phyloP scores from a whole-genome alignment of 805 yeast genomes.

The Hanseniaspora opuntiae region DNA sequence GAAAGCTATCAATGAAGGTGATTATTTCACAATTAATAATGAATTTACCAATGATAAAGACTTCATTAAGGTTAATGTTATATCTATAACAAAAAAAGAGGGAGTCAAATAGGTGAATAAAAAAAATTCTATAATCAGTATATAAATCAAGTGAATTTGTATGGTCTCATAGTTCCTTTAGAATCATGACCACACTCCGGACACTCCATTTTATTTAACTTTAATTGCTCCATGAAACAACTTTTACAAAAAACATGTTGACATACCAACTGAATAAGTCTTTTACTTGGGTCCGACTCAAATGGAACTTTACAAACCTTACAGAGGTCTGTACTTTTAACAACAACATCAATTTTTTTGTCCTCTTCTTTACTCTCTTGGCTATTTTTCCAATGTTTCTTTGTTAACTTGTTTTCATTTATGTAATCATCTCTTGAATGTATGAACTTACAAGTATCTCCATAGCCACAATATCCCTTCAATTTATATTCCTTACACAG shows the following conservation, averaged over 20 bases:
- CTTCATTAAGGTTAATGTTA: slow-evolving; percentile 54
- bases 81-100: slow-evolving; percentile 39
- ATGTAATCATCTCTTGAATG: slow-evolving; percentile 80
- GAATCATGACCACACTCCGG: slow-evolving; percentile 48
- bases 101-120: slow-evolving; percentile 28
- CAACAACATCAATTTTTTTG: slow-evolving; percentile 18
- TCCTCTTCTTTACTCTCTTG: slow-evolving; percentile 15
- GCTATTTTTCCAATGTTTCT: slow-evolving; percentile 50
- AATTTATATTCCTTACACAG: slow-evolving; percentile 83
- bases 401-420: slow-evolving; percentile 50
- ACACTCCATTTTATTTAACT: slow-evolving; percentile 34
- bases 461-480: slow-evolving; percentile 93
- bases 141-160: not conserved
- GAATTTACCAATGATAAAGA: slow-evolving; percentile 54
- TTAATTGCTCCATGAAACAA: slow-evolving; percentile 41
- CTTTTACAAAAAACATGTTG: slow-evolving; percentile 49
- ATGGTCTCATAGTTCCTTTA: slow-evolving; percentile 31
- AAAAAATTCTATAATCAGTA: slow-evolving; percentile 32
- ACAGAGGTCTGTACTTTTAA: slow-evolving; percentile 42
- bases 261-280: slow-evolving; percentile 49
- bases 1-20: slow-evolving; percentile 50
- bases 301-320: slow-evolving; percentile 43
- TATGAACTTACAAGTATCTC: slow-evolving; percentile 89
- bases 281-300: slow-evolving; percentile 20
- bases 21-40: slow-evolving; percentile 53